Conservation (phyloP, 805 yeast species). For the Myxozyma lipomycoides region DNA sequence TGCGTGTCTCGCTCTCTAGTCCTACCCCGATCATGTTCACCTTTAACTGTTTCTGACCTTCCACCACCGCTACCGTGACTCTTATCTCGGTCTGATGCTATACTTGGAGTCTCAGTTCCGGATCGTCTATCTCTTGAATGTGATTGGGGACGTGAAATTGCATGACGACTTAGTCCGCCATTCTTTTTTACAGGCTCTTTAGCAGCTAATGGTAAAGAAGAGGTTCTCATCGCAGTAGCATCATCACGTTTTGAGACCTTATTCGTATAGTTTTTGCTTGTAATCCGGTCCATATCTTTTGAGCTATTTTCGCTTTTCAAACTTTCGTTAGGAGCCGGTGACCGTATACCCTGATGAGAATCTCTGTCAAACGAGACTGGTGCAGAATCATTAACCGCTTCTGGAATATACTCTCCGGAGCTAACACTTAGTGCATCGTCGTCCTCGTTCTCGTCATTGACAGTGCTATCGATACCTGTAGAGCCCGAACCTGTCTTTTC, state of each 20-base stretch:
- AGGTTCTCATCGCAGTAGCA: too few relatives aligned
- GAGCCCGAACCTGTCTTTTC: not conserved
- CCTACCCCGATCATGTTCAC: conserved; percentile 1
- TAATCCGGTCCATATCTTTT: not conserved
- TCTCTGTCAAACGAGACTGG: not conserved
- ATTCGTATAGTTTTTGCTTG: too few relatives aligned
- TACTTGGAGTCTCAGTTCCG: not conserved
- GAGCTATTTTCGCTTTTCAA: not conserved
- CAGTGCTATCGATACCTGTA: not conserved
- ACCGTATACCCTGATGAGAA: not conserved
- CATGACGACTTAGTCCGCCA: not conserved
- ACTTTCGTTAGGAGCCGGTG: not conserved
- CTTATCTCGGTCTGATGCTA: too few relatives aligned
- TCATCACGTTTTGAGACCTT: too few relatives aligned
- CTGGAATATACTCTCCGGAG: conserved; percentile 3
- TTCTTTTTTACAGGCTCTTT: not conserved
- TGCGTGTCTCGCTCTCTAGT: not conserved
- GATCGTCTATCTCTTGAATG: not conserved
- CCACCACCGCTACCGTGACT: too few relatives aligned
- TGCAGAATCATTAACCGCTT: not conserved
- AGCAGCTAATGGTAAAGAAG: not conserved
- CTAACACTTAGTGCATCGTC: not conserved
- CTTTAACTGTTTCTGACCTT: too few relatives aligned
- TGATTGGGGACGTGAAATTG: not conserved
- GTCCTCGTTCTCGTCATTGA: not conserved